Evolutionary conservation across 2,329 filamentous ascomycete species (phyloP), one percentile per base, ranked within the genome.

Genomic region (Pseudocercospora musae): DNA sequence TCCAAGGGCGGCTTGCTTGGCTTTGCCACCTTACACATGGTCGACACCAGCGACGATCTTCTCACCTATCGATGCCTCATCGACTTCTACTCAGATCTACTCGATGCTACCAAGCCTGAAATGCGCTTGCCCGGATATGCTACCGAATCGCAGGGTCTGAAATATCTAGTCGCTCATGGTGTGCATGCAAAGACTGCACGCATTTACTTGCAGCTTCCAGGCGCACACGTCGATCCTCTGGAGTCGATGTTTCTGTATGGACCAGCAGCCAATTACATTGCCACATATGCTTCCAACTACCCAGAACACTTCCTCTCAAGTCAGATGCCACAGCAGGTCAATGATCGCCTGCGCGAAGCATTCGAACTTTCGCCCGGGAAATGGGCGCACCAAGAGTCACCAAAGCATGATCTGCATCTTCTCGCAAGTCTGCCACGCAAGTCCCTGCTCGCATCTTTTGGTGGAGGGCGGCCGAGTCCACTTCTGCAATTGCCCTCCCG

Each of bases 31-130:
- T 73, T 78, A 54, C 77, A 79, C 46, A 87, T 87, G 84, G 80
- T 87, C 2, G 81, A 88, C 63, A 78, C 75, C 2, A 74, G 78
- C 50, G 79, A 80, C 31, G 85, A 88, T 69, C 78, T 87, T 3
- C 74, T 88, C 53, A 84, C 87, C 82, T 81, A 86, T 65, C 82
- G 85, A 75, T 84, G 81, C 4, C 74, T 86, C 46, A 76, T 87
- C 62, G 80, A 84, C 64, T 87, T 87, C 72, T 85, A 80, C 69
- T 78, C 80, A 20, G 79, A 82, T n/a, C 73, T 87, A 2, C 76
- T 87, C 29, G 64, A 57, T 2, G 50, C 59, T 2, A 63, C 59
- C 2, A 62, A 58, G 27, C 57, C 62, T 2, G 33, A 42, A 15
- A 40, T 55, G 9, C 60, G 52, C 7, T 37, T 57, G 4, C 11